Base-by-base conservation (phyloP, 371 early-diverging fungal genomes). In the Mitosporidium daphniae region DNA sequence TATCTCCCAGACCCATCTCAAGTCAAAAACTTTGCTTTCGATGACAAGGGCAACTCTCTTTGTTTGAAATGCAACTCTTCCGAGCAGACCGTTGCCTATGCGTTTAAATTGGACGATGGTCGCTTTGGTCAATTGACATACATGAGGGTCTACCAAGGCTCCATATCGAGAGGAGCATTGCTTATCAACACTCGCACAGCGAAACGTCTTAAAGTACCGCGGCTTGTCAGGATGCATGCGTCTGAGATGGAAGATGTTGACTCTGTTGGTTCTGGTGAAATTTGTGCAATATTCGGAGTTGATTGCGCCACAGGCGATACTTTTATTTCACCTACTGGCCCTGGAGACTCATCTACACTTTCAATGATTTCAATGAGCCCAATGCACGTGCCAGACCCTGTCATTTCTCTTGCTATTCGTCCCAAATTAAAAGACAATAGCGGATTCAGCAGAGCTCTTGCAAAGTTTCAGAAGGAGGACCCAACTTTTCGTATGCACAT, bases 241-340 rank as follows among this genome's bases (percentile, higher is more conserved):
- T 63, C 77, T 39, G 75, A 78, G 43, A 74, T 84, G 72, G 84
- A 89, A 45, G 89, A 89, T 44, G 77, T 89, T 0, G 68, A 78
- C 31, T 50, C 55, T 37, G 59, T 80, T 14, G 71, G 66, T 29
- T 67, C 75, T 27, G 91, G 91, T 36, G 91, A 89, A 50, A 84
- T 89, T 29, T 73, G 80, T 44, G 91, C 91, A 11, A 50, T 84
- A 44, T 84, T 89, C 45, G 91, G 91, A 39, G 60, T 89, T 25
- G 91, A 89, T 31, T 89, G 91, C 46, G 65, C 82, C 3, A 67
- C 69, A 15, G 91, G 91, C 32, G 91, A 89, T 46, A 74, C 84
- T 1, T 89, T 89, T 34, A 75, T n/a, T n/a, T n/a, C n/a, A n/a
- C n/a, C 73, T 17, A 71, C 73, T 38, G 91, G 84, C 20, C 38